Evolutionary conservation across 1,284 basidiomycete genomes (phyloP), one percentile per base, ranked within the genome.

Genomic region (Ceratobasidium sp.): DNA sequence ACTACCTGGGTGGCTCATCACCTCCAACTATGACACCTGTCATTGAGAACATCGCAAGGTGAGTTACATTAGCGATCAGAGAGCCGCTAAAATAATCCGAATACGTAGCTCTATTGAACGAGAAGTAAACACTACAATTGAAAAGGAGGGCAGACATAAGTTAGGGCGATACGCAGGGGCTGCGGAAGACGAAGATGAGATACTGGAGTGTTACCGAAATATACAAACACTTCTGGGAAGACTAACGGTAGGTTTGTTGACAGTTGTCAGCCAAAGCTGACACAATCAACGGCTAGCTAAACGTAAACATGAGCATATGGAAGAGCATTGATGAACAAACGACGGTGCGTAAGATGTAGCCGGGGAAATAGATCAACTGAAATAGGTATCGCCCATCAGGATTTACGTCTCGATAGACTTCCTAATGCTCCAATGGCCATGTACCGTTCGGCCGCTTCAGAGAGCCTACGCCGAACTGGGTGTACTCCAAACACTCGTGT

Each of bases 401-500:
- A 54, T 6, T 20, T 20, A 9, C 52, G 52, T 1, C n/a, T 54
- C 20, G n/a, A 20, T 1, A 23, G 9, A n/a, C 52, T 54, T 23
- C 20, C 52, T 7, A 54, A n/a, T 23, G 52, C 52, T 20, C 52
- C 52, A 9, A 54, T n/a, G n/a, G 52, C 52, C 20, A 54, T 54
- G 52, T 54, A 54, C 20, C 52, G 20, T n/a, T 54, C 52, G 3
- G 20, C n/a, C 3, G 52, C 3, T 3, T 54, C 52, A n/a, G 52
- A 54, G 7, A 54, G 23, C 52, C 23, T 54, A 20, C 52, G 52
- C n/a, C 52, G 52, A 23, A 9, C 7, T 9, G 61, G 20, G n/a
- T 69, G 67, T 44, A 69, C 52, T 3, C 23, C 15, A 4, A 52
- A 70, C 38, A 70, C 68, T 46, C 50, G 68, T 9, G 54, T 46